These are phyloP conservation scores for Tricholoma sp. DNA, from an alignment of 768 basidiomycete species.

Conservation along the genomic window DNA sequence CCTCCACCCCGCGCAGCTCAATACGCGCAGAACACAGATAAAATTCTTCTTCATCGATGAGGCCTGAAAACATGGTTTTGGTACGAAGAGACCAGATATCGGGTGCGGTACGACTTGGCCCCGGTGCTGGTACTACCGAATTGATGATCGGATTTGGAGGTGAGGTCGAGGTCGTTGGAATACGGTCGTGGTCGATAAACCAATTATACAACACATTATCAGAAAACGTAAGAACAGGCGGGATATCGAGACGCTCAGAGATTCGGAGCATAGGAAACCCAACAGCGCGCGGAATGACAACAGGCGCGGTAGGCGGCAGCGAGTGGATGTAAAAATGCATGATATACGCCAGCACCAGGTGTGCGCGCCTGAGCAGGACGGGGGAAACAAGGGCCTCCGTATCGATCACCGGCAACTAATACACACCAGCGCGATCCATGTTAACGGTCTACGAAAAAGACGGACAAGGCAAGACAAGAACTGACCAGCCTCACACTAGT, in stretches of 20 bases:
- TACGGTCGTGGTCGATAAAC: conserved; percentile 33
- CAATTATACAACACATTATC: conserved; percentile 94
- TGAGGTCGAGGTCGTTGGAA: background rate
- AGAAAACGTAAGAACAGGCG: conserved; percentile 88
- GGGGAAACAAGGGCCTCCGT: background rate
- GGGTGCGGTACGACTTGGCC: conserved; percentile 26
- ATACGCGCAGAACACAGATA: conserved; percentile 87
- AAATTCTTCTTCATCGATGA: conserved; percentile 83
- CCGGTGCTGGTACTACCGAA: background rate
- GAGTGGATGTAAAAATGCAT: conserved; percentile 80
- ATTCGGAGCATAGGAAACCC: conserved; percentile 75
- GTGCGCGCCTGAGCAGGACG: conserved; percentile 63
- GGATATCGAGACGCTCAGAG: conserved; percentile 67
- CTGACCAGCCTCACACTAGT: conserved; percentile 42
- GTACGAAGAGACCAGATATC: conserved; percentile 59
- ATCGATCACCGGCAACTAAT: background rate
- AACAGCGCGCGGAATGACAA: conserved; percentile 69
- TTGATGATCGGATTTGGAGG: background rate
- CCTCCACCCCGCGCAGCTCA: conserved; percentile 83
- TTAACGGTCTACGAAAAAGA: too few species aligned
- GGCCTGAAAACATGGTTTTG: conserved; percentile 72
- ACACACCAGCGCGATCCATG: background rate
- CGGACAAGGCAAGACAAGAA: conserved; percentile 7
- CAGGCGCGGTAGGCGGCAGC: conserved; percentile 40
- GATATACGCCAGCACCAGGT: conserved; percentile 71